Evolutionary conservation across 2,329 filamentous ascomycete genomes (phyloP), one percentile per base, ranked within the genome.

Genomic region (Pestalotiopsis sp.): DNA sequence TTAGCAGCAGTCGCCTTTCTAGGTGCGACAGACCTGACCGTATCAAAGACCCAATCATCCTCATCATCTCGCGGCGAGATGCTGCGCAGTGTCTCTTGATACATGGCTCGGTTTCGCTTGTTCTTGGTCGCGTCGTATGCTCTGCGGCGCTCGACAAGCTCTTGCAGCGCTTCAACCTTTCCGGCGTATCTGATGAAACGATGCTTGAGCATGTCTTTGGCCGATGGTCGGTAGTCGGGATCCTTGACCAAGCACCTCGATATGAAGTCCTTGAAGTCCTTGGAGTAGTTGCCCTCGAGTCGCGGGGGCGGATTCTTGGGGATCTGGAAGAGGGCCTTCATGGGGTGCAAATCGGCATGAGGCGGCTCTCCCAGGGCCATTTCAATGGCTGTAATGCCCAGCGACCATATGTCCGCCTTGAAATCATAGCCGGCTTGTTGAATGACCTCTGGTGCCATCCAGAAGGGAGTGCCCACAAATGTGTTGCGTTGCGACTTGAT

Each of bases 401-500:
- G 82, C 0, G 93, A 97, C 94, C 94, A 97, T 69, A 97, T 94
- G 77, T 97, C 94, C 5, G 94, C 94, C 80, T 96, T 96, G 83
- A 93, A 96, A 79, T 95, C 94, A 71, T 90, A 90, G 17, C 88
- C 89, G 72, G 93, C 90, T 81, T 97, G 94, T 79, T 97, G 92
- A 73, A 97, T 97, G 45, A 97, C 94, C 78, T 97, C 94, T 1
- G 94, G 94, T 0, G 94, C 94, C 94, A 97, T 97, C 94, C 94
- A 97, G 78, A 97, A 97, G 0, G 96, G 96, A 0, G 95, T 98
- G 23, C 96, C 96, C 23, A 99, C 96, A 77, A 99, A 98, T 0
- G 96, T 99, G 81, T 98, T 95, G 67, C 96, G 90, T 80, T 98
- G 94, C 2, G 95, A 98, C 82, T 98, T 98, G 83, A 98, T 97